Percentiles rank a stretch among this genome's conserved stretches.
Evolutionary conservation across 2,329 filamentous ascomycete genomes (phyloP).

Genomic region (Colletotrichum liriopes): DNA sequence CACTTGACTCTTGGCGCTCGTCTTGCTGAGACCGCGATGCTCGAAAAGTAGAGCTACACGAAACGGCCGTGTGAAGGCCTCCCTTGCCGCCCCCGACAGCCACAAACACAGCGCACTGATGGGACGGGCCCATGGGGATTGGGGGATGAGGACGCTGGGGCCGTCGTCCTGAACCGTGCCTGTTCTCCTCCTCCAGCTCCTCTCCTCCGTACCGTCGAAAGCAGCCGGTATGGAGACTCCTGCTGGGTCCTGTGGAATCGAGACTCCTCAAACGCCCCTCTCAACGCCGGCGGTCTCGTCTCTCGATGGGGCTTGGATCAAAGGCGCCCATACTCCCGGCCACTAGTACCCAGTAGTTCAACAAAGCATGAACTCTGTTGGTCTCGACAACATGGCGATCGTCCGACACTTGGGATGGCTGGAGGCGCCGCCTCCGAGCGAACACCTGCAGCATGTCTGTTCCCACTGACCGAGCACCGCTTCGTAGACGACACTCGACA

Average conservation of each 20-base stretch:
- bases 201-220: not conserved
- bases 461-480: conserved; percentile 12
- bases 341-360: conserved; percentile 26
- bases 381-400: conserved; percentile 19
- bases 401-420: conserved; percentile 39
- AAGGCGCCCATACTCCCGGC: conserved; percentile 20
- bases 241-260: conserved; percentile 4
- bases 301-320: conserved; percentile 23
- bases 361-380: conserved; percentile 32
- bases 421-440: conserved; percentile 7
- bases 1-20: conserved; percentile 11
- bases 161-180: conserved; percentile 6
- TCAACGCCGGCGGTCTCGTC: conserved; percentile 24
- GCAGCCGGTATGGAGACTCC: conserved; percentile 7
- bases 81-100: conserved; percentile 20
- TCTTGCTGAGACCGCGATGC: conserved; percentile 6
- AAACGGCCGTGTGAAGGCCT: conserved; percentile 30
- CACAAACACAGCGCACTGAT: conserved; percentile 39
- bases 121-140: conserved; percentile 5
- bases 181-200: not conserved
- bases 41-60: conserved; percentile 23
- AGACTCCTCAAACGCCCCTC: conserved; percentile 11
- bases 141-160: not conserved
- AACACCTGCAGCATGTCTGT: conserved; percentile 22
- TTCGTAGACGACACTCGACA: not conserved